Conservation (phyloP, 768 basidiomycete species). For the Wakefieldia striispora region DNA sequence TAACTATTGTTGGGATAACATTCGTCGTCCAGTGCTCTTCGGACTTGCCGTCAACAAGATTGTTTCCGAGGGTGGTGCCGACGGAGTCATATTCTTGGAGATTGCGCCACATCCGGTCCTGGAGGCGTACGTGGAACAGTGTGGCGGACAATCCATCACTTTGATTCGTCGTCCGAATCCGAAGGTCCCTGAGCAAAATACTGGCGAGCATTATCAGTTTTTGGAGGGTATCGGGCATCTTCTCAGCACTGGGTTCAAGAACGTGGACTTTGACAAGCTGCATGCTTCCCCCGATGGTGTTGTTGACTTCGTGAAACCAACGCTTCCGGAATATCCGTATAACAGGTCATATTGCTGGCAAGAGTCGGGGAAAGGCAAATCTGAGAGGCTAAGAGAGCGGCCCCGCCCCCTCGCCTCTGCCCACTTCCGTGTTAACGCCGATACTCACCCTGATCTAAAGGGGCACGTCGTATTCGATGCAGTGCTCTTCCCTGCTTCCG, state of each 20-base stretch:
- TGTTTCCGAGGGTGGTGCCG: conserved; percentile 26
- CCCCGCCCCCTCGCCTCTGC: conserved; percentile 38
- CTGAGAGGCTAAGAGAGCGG: conserved; percentile 25
- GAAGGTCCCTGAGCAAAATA: conserved; percentile 30
- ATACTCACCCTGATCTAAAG: conserved; percentile 36
- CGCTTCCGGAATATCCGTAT: conserved; percentile 32
- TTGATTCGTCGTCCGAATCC: conserved; percentile 33
- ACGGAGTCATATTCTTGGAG: conserved; percentile 31
- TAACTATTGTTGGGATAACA: conserved; percentile 37
- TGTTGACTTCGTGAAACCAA: conserved; percentile 22
- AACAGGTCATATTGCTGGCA: conserved; percentile 26
- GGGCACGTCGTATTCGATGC: conserved; percentile 46
- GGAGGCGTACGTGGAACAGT: conserved; percentile 34
- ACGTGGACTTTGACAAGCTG: conserved; percentile 28
- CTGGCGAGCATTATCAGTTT: conserved; percentile 32
- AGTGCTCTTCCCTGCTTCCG: conserved; percentile 47
- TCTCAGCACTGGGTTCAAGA: conserved; percentile 28
- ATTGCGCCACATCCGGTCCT: conserved; percentile 36
- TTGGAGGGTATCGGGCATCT: conserved; percentile 33
- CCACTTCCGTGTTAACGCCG: conserved; percentile 34
- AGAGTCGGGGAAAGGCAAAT: conserved; percentile 25
- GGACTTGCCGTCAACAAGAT: conserved; percentile 33
- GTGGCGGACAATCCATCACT: conserved; percentile 30
- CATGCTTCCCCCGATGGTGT: conserved; percentile 21
- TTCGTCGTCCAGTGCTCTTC: conserved; percentile 35